Base-by-base conservation (phyloP, 352 stramenopile species). In the Phytopythium oedochilum region DNA sequence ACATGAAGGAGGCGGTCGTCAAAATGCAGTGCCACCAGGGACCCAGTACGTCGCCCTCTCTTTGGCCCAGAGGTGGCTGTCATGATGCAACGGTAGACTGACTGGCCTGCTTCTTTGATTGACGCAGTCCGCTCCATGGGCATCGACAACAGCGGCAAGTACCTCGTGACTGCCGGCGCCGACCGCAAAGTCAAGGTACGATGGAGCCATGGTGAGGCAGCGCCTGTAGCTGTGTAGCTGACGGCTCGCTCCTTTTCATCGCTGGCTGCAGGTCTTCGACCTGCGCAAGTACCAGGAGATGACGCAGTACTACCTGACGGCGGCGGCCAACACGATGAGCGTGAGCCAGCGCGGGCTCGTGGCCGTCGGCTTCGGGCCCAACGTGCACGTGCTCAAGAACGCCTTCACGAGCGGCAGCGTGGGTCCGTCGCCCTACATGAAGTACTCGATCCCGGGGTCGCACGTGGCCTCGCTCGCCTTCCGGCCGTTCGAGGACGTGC, bases 1-100 rank as follows among this genome's bases (percentile, higher is more conserved):
- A 96, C 61, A 97, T 88, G 86, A 59, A 70, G 25, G 82, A 95
- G 55, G 83, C 94, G 28, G 83, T 99, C 29, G 95, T 99, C 44
- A 98, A 98, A 69, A 97, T 99, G 75, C 85, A 99, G 44, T 98
- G 92, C 68, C 97, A 99, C 71, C 85, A 96, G 55, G 96, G 95
- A 59, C 89, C 96, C 5, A 88, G 98, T 77, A 96, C 68, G 84
- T 78, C 35, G 1, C n/a, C 49, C 53, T 22, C 28, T 12, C 40
- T 47, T 28, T 35, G 49, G 34, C 2, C 49, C 45, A 1, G 14
- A 57, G 26, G 57, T 67, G 39, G 60, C 44, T 44, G 3, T 60
- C 53, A n/a, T 57, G 20, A 32, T 55, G 35, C 35, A 22, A 42
- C 15, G 40, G 25, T 29, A 5, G 20, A 29, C 22, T 46, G 22